phyloP scores from a whole-genome alignment of 495 filamentous ascomycete species.

The Penicillium pulvis region DNA sequence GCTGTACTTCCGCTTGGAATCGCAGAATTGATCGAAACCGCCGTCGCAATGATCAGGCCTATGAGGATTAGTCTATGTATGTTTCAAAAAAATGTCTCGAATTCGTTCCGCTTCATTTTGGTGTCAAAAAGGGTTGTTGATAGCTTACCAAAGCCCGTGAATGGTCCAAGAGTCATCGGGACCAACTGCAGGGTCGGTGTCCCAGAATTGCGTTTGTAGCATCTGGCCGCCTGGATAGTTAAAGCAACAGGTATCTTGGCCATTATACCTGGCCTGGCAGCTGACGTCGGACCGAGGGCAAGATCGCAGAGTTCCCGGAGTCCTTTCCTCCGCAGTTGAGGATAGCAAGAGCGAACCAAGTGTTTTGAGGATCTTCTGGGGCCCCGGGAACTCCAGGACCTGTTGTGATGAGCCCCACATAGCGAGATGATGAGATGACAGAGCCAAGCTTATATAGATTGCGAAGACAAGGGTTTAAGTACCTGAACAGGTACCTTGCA shows the following conservation, averaged over 20 bases:
- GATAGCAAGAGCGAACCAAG: slow-evolving; percentile 39
- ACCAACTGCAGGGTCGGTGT: slow-evolving; percentile 67
- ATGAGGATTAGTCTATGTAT: slow-evolving; percentile 7
- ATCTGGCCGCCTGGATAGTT: slow-evolving; percentile 78
- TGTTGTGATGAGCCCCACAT: slow-evolving; percentile 30
- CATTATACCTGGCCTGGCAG: slow-evolving; percentile 57
- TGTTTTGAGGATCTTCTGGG: slow-evolving; percentile 45
- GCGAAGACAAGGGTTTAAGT: background rate
- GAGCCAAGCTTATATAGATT: slow-evolving; percentile 5
- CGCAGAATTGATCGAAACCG: slow-evolving; percentile 73
- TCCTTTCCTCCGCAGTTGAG: slow-evolving; percentile 19
- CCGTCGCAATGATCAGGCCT: slow-evolving; percentile 89
- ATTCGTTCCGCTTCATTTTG: background rate
- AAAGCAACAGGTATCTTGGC: slow-evolving; percentile 76
- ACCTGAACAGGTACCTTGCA: slow-evolving; percentile 3
- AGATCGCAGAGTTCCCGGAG: slow-evolving; percentile 19
- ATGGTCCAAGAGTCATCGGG: slow-evolving; percentile 81
- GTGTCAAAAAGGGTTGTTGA: background rate
- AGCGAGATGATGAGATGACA: background rate
- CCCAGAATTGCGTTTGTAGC: slow-evolving; percentile 88
- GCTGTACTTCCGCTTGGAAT: slow-evolving; percentile 64
- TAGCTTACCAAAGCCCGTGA: slow-evolving; percentile 74
- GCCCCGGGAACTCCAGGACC: slow-evolving; percentile 37
- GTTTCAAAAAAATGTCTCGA: background rate
- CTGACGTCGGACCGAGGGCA: slow-evolving; percentile 58